These are phyloP conservation scores for Collybia mongolica DNA, from an alignment of 768 basidiomycete species.

Conservation along the genomic window DNA sequence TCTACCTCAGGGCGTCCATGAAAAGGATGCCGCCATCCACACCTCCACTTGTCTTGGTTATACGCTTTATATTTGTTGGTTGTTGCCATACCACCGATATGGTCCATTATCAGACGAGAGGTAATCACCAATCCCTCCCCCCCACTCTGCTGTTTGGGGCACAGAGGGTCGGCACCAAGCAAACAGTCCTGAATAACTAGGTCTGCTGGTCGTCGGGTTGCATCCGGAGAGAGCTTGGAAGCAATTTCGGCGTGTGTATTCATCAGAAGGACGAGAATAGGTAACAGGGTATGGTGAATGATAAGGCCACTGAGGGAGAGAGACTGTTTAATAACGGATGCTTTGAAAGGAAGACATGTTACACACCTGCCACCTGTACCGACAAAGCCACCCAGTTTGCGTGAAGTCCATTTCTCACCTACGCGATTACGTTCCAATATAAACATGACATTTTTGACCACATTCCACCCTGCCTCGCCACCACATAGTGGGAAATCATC, in stretches of 20 bases:
- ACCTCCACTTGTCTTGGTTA: conserved; percentile 36
- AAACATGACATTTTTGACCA: conserved; percentile 28
- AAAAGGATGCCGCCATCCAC: conserved; percentile 45
- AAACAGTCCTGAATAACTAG: conserved; percentile 42
- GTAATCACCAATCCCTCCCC: conserved; percentile 34
- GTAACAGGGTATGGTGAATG: conserved; percentile 32
- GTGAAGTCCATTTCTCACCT: conserved; percentile 8
- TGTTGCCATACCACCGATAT: conserved; percentile 36
- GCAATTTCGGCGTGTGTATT: conserved; percentile 25
- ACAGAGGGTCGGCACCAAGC: conserved; percentile 35
- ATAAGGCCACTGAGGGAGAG: conserved; percentile 34
- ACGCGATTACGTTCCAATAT: conserved; percentile 21
- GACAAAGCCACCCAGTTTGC: conserved; percentile 35
- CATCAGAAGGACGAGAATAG: conserved; percentile 29
- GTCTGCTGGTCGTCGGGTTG: conserved; percentile 32
- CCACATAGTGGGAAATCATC: conserved; percentile 44
- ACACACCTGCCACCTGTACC: conserved; percentile 40
- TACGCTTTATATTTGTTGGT: conserved; percentile 28
- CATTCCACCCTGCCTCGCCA: conserved; percentile 29
- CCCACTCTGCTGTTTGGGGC: conserved; percentile 20
- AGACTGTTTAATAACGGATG: not conserved
- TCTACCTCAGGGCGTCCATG: conserved; percentile 34
- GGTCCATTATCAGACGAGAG: conserved; percentile 40
- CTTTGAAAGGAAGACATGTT: not conserved
- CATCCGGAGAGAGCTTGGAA: conserved; percentile 25